Base-by-base conservation (phyloP, 106 monocot genomes). In the Dendrobium officinale region DNA sequence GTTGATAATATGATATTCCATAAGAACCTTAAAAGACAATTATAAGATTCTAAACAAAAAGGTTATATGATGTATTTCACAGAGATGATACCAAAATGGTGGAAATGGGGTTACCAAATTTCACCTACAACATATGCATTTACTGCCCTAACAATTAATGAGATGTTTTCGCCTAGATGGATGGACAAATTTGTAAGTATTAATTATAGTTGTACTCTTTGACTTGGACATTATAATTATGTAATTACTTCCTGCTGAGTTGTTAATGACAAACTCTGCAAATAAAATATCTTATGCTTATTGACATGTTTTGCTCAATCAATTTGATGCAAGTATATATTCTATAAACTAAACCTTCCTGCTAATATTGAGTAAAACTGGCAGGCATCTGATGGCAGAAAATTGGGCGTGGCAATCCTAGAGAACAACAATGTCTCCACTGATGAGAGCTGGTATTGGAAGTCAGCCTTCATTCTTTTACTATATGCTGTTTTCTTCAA, bases 401-500 rank as follows among this genome's bases (percentile, higher is more conserved):
- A 67, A 17, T 56, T 97, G 72, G 96, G 96, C 0, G 13, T 72
- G 13, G 82, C 81, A 9, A 75, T 94, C 31, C 80, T 97, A 0
- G 82, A 94, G 75, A 84, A 80, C 77, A 83, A 81, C 64, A 64
- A 81, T 56, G 85, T 92, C 17, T 88, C 86, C 75, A 48, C 87
- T 3, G 86, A 92, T 49, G 81, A 80, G 5, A 84, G 84, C 40
- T 94, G 92, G 94, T 98, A 81, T 56, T 98, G 97, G 97, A 94
- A 94, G 44, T 90, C 94, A 72, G 88, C 82, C 49, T 88, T 54
- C 40, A 94, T 84, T 17, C 88, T 98, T 47, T 42, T 98, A 0
- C 92, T 94, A 9, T 94, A 89, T 80, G 80, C 85, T 51, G 79
- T 98, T 55, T 79, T 98, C 80, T 98, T 98, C 84, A 98, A 98